A percentile compares a stretch with the other conserved stretches of the same genome.
phyloP scores from a whole-genome alignment of 306 rosid genomes.

The Leucaena leucocephala region DNA sequence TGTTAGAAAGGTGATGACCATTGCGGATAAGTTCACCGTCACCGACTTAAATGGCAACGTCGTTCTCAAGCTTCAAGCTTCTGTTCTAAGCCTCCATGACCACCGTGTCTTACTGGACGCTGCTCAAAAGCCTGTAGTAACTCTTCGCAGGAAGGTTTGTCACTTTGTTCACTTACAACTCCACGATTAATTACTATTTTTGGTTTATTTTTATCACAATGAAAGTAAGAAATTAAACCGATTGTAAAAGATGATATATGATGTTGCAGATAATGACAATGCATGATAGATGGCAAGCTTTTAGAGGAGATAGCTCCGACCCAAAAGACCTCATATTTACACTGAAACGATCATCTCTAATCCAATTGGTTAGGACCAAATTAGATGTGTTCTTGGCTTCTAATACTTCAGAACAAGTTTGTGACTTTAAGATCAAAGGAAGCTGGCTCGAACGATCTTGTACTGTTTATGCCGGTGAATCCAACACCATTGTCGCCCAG shows the following conservation, averaged over 20 bases:
- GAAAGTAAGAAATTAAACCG: not conserved
- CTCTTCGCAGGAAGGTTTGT: slow-evolving; percentile 48
- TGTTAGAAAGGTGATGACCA: slow-evolving; percentile 42
- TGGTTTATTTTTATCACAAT: not conserved
- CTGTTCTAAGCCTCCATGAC: slow-evolving; percentile 35
- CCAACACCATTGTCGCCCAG: slow-evolving; percentile 45
- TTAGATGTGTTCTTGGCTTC: slow-evolving; percentile 46
- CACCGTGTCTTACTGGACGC: slow-evolving; percentile 51
- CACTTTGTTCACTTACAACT: not conserved
- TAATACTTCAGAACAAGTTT: slow-evolving; percentile 31
- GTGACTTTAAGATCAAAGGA: slow-evolving; percentile 42
- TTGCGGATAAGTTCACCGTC: slow-evolving; percentile 47
- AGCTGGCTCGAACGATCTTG: slow-evolving; percentile 40
- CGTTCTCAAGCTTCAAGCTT: slow-evolving; percentile 50
- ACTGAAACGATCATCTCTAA: slow-evolving; percentile 26
- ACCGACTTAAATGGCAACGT: slow-evolving; percentile 51
- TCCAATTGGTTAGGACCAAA: slow-evolving; percentile 35
- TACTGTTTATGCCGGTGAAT: slow-evolving; percentile 47
- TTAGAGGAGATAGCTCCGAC: slow-evolving; percentile 5
- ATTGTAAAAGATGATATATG: not conserved
- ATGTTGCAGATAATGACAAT: slow-evolving; percentile 15
- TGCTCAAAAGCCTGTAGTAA: slow-evolving; percentile 45
- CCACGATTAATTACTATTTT: not conserved
- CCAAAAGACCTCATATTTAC: not conserved
- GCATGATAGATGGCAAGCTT: slow-evolving; percentile 28